A percentile compares a stretch with the other conserved stretches of the same genome.
Conservation (phyloP, 345 rosid species). For the Sisymbrium irio region DNA sequence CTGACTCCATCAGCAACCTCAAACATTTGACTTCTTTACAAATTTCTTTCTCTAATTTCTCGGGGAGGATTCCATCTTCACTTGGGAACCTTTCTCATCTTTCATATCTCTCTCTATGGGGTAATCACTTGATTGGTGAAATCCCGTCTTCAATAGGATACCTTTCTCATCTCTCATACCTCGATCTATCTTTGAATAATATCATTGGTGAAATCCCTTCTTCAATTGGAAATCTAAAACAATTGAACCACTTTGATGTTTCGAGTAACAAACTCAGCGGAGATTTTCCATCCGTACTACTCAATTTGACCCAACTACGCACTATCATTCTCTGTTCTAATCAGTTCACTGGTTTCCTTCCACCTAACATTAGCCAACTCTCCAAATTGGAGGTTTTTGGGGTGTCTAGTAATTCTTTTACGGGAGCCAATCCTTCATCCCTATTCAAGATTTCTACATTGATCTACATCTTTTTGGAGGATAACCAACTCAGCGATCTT, state of each 20-base stretch:
- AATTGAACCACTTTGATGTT: neutral
- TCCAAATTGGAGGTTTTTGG: neutral
- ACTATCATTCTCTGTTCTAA: neutral
- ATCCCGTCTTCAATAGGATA: neutral
- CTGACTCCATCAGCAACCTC: neutral
- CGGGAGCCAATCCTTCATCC: neutral
- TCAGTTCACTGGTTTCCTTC: neutral
- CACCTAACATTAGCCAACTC: too few relatives aligned
- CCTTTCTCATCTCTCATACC: too few relatives aligned
- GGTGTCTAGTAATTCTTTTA: neutral
- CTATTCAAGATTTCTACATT: neutral
- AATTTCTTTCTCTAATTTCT: rapidly evolving
- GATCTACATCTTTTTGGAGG: neutral
- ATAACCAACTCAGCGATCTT: too few relatives aligned
- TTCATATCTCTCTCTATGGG: neutral
- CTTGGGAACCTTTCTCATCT: neutral
- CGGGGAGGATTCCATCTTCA: slow-evolving; percentile 3
- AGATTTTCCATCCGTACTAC: neutral
- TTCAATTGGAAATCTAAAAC: neutral
- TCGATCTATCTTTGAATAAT: too few relatives aligned
- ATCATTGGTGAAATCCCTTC: too few relatives aligned
- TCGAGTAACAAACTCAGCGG: neutral
- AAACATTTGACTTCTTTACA: neutral
- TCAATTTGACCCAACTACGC: neutral
- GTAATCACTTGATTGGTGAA: too few relatives aligned